Conservation (phyloP, 2,329 filamentous ascomycete genomes). For the Colletotrichum agaves region DNA sequence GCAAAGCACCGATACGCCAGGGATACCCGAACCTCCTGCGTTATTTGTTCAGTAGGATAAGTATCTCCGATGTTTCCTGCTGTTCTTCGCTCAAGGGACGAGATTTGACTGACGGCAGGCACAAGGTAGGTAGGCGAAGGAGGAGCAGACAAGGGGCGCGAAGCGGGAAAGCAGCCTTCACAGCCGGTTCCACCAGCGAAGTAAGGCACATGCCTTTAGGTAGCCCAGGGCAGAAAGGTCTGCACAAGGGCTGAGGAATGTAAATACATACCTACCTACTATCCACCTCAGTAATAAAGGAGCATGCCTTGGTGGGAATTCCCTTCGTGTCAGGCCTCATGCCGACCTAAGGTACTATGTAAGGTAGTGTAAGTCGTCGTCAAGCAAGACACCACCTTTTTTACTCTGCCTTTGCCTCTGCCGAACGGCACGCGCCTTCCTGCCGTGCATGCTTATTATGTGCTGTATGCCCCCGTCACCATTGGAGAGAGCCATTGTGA, state of each 20-base stretch:
- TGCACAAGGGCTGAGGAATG: too few species aligned
- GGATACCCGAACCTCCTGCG: neutral
- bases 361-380: neutral
- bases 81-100: neutral
- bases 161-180: neutral
- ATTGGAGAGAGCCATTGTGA: neutral
- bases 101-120: neutral
- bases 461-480: neutral
- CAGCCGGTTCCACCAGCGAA: neutral
- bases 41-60: neutral
- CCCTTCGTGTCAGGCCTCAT: neutral
- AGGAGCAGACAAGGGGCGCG: neutral
- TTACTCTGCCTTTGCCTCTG: neutral
- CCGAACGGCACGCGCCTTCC: conserved; percentile 7
- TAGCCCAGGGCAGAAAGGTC: neutral
- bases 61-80: neutral
- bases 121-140: neutral
- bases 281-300: too few species aligned
- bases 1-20: neutral
- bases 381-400: neutral
- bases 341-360: too few species aligned
- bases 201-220: neutral
- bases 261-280: neutral
- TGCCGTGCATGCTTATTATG: conserved; percentile 8
- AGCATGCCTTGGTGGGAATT: neutral